Evolutionary conservation across 1,139 yeast genomes (phyloP).

Genomic region (Suhomyces atakaporum): DNA sequence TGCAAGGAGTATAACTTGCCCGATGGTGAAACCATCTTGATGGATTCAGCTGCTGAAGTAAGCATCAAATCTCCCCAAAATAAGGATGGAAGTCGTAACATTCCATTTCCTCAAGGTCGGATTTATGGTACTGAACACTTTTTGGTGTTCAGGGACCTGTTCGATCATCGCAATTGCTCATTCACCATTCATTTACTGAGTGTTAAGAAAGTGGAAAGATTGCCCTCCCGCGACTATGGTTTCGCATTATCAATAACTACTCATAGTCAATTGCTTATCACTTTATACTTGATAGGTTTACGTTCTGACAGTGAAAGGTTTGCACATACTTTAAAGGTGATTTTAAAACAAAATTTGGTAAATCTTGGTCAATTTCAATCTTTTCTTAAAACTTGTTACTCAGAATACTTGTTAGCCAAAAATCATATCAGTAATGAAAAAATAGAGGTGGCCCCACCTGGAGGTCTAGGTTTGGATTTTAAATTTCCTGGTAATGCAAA

Average conservation of each 20-base stretch:
- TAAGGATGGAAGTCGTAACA: slow-evolving; percentile 28
- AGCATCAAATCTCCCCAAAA: slow-evolving; percentile 46
- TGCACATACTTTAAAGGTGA: slow-evolving; percentile 64
- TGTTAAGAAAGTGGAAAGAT: slow-evolving; percentile 80
- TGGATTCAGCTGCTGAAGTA: slow-evolving; percentile 71
- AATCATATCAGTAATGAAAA: slow-evolving; percentile 51
- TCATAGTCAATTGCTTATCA: slow-evolving; percentile 62
- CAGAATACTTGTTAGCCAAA: slow-evolving; percentile 76
- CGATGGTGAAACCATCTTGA: slow-evolving; percentile 62
- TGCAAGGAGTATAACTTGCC: slow-evolving; percentile 71
- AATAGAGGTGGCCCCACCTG: slow-evolving; percentile 61
- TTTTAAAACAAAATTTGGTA: slow-evolving; percentile 63
- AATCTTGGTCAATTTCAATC: slow-evolving; percentile 63
- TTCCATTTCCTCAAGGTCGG: slow-evolving; percentile 53
- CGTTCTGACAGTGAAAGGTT: slow-evolving; percentile 80
- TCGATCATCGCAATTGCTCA: slow-evolving; percentile 67
- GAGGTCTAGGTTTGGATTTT: slow-evolving; percentile 81
- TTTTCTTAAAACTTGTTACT: slow-evolving; percentile 74
- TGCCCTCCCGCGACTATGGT: slow-evolving; percentile 75
- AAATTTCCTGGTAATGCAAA: slow-evolving; percentile 90
- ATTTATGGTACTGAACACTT: slow-evolving; percentile 73
- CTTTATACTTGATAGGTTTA: slow-evolving; percentile 76
- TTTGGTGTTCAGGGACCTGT: slow-evolving; percentile 69
- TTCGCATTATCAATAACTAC: slow-evolving; percentile 76
- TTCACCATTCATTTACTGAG: slow-evolving; percentile 76